Evolutionary conservation across 2,329 filamentous ascomycete genomes (phyloP), one percentile per base, ranked within the genome.

Genomic region (Zasmidium cellare): DNA sequence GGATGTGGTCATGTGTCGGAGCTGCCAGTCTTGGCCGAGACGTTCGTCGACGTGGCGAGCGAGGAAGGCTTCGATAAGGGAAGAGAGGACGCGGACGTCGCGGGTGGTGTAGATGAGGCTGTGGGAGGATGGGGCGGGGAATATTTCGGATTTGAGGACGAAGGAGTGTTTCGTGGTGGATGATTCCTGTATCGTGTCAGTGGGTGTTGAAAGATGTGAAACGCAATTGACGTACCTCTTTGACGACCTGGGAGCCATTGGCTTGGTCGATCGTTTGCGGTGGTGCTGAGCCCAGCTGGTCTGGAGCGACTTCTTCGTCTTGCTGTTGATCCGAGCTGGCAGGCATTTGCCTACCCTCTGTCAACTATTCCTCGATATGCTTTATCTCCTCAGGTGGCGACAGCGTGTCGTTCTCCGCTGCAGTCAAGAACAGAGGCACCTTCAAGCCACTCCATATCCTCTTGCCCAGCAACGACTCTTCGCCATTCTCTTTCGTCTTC

Each of bases 11-110:
- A 97, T 84, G 68, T 94, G 88, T 67, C 93, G 89, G 16, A 97
- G 80, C 74, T 97, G 93, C 92, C 93, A 97, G 46, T 88, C 90
- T 24, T 93, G 84, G 1, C 87, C 90, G 14, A 97, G 82, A 9
- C 92, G 86, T 9, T 86, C 82, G 9, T 92, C 92, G 54, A 97
- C 81, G 67, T 91, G 83, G 2, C 82, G 80, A 18, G 85, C 81
- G 24, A 97, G 81, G 69, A 97, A 97, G 62, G 90, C 87, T 58
- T 91, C 89, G 53, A 97, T 87, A 0, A 96, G 80, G 0, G 91
- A 91, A 1, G 91, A 88, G 9, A 97, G 79, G 5, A 87, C 87
- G 51, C 91, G 88, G 46, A 88, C 89, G 1, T 86, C 90, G 0
- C 84, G 81, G 1, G 91, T 88, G 56, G 87, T 87, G 72, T 96